Base-by-base conservation (phyloP, 768 basidiomycete species). In the Tylopilus subfusipes region DNA sequence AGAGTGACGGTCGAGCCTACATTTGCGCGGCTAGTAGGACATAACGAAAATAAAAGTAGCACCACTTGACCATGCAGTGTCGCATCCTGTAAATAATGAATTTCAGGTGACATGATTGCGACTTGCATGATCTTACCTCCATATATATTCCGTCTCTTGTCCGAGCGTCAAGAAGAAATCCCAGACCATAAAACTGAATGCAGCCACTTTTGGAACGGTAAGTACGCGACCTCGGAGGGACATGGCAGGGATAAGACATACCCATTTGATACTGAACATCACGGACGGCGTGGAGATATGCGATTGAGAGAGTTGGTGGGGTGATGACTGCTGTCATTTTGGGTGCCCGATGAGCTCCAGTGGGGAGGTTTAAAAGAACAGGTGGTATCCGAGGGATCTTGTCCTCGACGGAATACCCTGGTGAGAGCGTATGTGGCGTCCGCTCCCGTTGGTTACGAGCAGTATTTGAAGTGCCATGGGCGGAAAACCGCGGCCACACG, bases 91-190 rank as follows among this genome's bases (percentile, higher is more conserved):
- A 10, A 38, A 34, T 4, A 19, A 25, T 38, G 36, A 33, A 39
- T 42, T 18, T 21, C 30, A 25, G 16, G 19, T 2, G 11, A 16
- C 11, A 12, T 3, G 10, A 7, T 13, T 38, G 12, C 12, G 19
- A n/a, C 11, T 39, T 25, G 22, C 2, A 40, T 16, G 24, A 24
- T 11, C 42, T 58, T 44, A 74, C 73, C 59, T 59, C 72, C 73
- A 75, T n/a, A 72, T 46, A 24, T 63, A 59, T 38, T 65, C 66
- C 1, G 64, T 52, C 43, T 72, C 72, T 11, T 54, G 61, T 21
- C 53, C 60, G 29, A 66, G 56, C 4, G 62, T 65, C 39, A 66
- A 49, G 4, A 71, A 18, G 13, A 59, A 49, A 27, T 74, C 73
- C 53, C 66, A 71, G 10, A 68, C 54, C 46, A 65, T 42, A 25